These are phyloP conservation scores for Marchantia paleacea DNA, from an alignment of 225 moss, liverwort and hornwort species.

Conservation along the genomic window DNA sequence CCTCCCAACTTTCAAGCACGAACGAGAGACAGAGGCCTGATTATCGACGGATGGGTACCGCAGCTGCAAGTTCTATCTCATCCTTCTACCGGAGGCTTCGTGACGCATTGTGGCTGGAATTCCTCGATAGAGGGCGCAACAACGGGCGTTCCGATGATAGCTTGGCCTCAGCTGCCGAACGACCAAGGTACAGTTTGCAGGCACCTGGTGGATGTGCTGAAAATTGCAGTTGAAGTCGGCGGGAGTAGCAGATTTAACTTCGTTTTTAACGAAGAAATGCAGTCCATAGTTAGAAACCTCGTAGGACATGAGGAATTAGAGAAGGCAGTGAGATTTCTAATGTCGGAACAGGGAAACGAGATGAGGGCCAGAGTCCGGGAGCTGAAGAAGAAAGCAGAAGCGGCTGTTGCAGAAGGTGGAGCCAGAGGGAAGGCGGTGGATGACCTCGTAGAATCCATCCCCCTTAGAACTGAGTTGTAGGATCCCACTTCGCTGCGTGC, in stretches of 20 bases:
- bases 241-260: conserved; percentile 24
- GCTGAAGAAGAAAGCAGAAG: too few species aligned
- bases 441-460: too few species aligned
- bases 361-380: conserved; percentile 14
- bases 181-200: conserved; percentile 27
- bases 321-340: conserved; percentile 27
- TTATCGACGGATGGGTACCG: conserved; percentile 32
- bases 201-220: too few species aligned
- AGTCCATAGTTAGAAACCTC: background rate
- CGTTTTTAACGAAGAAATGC: conserved; percentile 3
- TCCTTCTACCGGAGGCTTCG: conserved; percentile 31
- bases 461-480: too few species aligned
- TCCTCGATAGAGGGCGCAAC: conserved; percentile 39
- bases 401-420: background rate
- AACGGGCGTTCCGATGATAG: conserved; percentile 37
- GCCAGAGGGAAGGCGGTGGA: background rate
- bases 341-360: conserved; percentile 29
- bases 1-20: conserved; percentile 24
- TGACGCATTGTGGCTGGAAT: conserved; percentile 48
- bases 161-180: conserved; percentile 40
- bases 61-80: conserved; percentile 35
- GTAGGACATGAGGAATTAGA: conserved; percentile 21
- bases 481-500: too few species aligned
- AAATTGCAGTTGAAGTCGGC: too few species aligned
- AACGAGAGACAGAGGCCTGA: conserved; percentile 19